Base-by-base conservation (phyloP, 192 early-diverging fungal species). In the Allomyces arbusculus region DNA sequence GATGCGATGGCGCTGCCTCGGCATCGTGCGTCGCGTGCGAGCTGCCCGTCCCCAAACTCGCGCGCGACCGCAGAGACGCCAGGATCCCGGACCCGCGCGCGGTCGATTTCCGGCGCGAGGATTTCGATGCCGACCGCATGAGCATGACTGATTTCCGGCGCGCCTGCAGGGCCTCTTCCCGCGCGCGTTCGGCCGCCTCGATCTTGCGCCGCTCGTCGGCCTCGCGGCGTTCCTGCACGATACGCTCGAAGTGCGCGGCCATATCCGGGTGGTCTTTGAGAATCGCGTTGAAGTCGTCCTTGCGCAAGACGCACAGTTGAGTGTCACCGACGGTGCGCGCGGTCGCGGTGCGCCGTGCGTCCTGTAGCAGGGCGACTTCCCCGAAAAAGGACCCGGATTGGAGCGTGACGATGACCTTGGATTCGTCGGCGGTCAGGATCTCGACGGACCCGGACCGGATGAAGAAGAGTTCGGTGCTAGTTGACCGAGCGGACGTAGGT, bases 361-460 rank as follows among this genome's bases (percentile, higher is more conserved):
- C 50, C 6, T 58, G 16, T 6, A 58, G 50, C 0, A 58, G 50
- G 16, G 50, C 50, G 50, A 44, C 22, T 44, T 65, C 64, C 3
- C 64, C 64, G 44, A 65, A 65, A 20, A 65, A 65, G 7, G 26
- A 44, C 3, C 64, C 64, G 23, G 26, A 22, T 24, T 44, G 33
- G 20, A 65, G 64, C 23, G 64, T 65, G 23, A 65, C 64, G 22
- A 65, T 26, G 23, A 65, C 64, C 12, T 58, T 58, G 50, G 50
- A 58, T n/a, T 58, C 50, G 50, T 58, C 50, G 12, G 16, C 50
- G 16, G 50, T 14, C 50, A 58, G 50, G 50, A 58, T n/a, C 6
- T 58, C 50, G 9, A 14, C 12, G 5, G 50, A 58, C 1, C 50
- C 50, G 16, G 12, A n/a, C 12, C 50, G 50, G 20, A 58, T 58